Evolutionary conservation across 441 rosid species (phyloP).

Genomic region (Populus tomentosa): DNA sequence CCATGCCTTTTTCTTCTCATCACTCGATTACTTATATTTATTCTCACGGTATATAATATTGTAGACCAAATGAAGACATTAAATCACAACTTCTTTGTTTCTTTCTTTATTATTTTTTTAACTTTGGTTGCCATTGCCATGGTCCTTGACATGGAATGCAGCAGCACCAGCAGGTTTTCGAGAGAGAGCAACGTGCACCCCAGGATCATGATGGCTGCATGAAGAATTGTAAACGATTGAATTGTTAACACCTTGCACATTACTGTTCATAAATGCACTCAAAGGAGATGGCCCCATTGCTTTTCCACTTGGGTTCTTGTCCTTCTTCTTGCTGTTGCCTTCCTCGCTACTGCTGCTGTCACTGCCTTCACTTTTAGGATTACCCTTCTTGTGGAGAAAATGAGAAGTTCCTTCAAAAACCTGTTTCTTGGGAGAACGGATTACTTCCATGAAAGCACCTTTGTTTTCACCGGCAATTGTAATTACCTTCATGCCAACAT

Average conservation of each 20-base stretch:
- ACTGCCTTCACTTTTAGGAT: conserved; percentile 20
- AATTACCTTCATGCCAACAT: conserved; percentile 38
- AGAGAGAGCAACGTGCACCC: conserved; percentile 54
- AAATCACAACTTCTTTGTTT: conserved; percentile 16
- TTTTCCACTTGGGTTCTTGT: conserved; percentile 22
- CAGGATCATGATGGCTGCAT: conserved; percentile 64
- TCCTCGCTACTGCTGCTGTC: conserved; percentile 43
- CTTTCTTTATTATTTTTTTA: not conserved
- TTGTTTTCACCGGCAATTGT: conserved; percentile 84
- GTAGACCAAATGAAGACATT: not conserved
- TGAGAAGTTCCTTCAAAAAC: conserved; percentile 25
- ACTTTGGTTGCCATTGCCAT: conserved; percentile 32
- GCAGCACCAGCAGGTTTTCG: conserved; percentile 38
- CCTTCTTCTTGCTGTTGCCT: conserved; percentile 32
- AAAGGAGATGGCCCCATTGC: conserved; percentile 21
- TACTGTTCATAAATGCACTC: conserved; percentile 61
- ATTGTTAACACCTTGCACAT: conserved; percentile 74
- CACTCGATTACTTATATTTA: conserved; percentile 20
- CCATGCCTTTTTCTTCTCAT: conserved; percentile 20
- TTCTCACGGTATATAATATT: conserved; percentile 17
- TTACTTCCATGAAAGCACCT: conserved; percentile 79
- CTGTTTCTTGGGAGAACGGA: conserved; percentile 33
- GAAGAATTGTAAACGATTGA: conserved; percentile 59
- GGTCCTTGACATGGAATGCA: conserved; percentile 38
- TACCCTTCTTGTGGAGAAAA: conserved; percentile 22